phyloP scores from a whole-genome alignment of 768 basidiomycete genomes.

The Rhodotorula paludigena region DNA sequence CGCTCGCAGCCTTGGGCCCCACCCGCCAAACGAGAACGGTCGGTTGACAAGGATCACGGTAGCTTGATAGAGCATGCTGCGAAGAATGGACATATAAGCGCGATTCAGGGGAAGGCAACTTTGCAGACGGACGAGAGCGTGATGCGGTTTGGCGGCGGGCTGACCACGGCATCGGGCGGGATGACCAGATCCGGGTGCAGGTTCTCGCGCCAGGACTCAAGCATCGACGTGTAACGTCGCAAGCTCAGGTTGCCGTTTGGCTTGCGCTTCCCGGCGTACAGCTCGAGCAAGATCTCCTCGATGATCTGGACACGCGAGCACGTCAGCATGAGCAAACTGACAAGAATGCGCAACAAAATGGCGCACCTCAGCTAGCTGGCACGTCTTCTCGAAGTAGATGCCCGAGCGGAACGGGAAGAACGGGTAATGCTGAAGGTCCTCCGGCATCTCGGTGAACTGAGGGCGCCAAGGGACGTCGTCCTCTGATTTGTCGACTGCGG shows the following conservation, averaged over 20 bases:
- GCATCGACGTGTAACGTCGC: background rate
- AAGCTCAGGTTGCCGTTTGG: background rate
- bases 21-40: background rate
- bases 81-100: too few species aligned
- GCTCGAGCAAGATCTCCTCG: constrained; percentile 4
- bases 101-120: too few species aligned
- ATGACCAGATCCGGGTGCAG: background rate
- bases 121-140: background rate
- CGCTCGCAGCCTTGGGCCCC: background rate
- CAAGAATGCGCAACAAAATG: background rate
- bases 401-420: background rate
- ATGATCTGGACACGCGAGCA: background rate
- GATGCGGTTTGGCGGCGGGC: constrained; percentile 9
- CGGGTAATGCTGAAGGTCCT: background rate
- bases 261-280: background rate
- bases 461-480: background rate
- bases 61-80: background rate
- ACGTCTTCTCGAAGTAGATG: background rate
- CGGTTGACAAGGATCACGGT: constrained; percentile 5
- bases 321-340: background rate
- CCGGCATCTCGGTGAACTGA: background rate
- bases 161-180: background rate
- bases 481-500: background rate
- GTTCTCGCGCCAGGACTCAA: background rate
- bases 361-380: background rate